Percentiles rank a stretch among this genome's conserved stretches.
Evolutionary conservation across 148 eudicot species (phyloP).

Genomic region (Rhododendron simsii): DNA sequence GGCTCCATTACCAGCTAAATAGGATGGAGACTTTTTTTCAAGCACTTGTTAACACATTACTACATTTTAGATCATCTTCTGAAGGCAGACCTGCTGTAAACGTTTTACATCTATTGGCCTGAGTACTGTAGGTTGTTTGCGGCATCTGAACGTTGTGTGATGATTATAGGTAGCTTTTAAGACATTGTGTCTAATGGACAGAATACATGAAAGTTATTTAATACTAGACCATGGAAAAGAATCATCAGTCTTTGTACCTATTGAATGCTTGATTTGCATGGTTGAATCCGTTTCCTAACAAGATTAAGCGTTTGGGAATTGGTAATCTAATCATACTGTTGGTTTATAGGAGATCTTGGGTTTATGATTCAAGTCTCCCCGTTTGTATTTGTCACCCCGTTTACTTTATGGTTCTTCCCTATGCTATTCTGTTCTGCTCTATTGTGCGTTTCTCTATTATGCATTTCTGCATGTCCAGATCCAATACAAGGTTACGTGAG

Average conservation of each 20-base stretch:
- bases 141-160: not conserved
- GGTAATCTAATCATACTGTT: not conserved
- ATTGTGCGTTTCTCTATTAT: not conserved
- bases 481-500: not conserved
- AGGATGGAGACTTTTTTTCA: not conserved
- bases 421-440: not conserved
- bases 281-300: not conserved
- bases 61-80: not conserved
- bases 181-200: not conserved
- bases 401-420: not conserved
- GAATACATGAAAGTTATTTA: not conserved
- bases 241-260: not conserved
- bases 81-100: not conserved
- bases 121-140: conserved; percentile 2
- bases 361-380: not conserved
- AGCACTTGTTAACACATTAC: not conserved
- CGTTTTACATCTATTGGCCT: not conserved
- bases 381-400: not conserved
- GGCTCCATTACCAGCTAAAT: not conserved
- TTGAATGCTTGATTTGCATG: not conserved
- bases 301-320: not conserved
- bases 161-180: not conserved
- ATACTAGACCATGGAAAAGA: not conserved
- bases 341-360: not conserved
- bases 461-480: not conserved